Evolutionary conservation across 352 stramenopile species (phyloP).

Genomic region (Pythium aristosporum): DNA sequence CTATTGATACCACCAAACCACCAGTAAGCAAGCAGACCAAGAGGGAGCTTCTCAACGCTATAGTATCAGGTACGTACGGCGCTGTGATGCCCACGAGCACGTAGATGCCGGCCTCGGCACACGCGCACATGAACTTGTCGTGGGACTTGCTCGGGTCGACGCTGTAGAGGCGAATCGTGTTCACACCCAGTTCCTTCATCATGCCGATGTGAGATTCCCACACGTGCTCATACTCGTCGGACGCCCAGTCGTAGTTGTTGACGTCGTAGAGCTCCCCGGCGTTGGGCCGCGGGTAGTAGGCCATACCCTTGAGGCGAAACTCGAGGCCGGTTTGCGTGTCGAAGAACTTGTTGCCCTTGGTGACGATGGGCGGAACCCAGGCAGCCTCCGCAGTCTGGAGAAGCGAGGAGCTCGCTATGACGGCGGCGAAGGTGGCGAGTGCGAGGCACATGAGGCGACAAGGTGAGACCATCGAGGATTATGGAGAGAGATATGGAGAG

Average conservation of each 20-base stretch:
- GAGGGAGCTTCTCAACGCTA: no score
- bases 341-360: constrained; percentile 87
- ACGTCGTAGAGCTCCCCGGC: constrained; percentile 45
- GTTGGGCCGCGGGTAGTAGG: constrained; percentile 71
- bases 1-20: background rate
- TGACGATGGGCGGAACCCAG: constrained; percentile 46
- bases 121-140: constrained; percentile 82
- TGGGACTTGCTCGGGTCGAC: constrained; percentile 60
- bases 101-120: constrained; percentile 68
- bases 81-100: constrained; percentile 62
- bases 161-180: constrained; percentile 67
- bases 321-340: constrained; percentile 60
- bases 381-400: constrained; percentile 11
- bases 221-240: constrained; percentile 54
- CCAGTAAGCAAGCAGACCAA: no score
- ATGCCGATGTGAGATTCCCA: constrained; percentile 52
- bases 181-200: constrained; percentile 58
- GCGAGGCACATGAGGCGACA: background rate
- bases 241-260: constrained; percentile 60
- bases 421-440: background rate
- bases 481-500: background rate
- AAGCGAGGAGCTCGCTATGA: background rate
- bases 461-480: background rate
- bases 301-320: constrained; percentile 71
- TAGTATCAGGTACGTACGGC: constrained; percentile 26